A percentile compares a stretch with the other conserved stretches of the same genome.
Conservation (phyloP, 2,329 filamentous ascomycete species). For the Arthrobotrys conoides region DNA sequence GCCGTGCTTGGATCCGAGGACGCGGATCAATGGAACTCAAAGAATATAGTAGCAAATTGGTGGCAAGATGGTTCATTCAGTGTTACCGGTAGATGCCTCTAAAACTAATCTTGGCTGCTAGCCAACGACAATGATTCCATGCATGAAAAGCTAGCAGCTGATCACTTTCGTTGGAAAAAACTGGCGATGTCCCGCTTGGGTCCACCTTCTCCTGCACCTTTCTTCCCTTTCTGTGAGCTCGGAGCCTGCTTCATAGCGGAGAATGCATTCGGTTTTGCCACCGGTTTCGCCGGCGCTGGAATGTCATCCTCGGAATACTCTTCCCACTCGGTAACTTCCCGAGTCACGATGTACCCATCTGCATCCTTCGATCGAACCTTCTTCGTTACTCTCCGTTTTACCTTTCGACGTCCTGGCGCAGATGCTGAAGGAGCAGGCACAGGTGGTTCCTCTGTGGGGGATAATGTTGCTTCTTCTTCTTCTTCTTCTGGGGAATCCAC, state of each 20-base stretch:
- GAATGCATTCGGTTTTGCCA: conserved; percentile 53
- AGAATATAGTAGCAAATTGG: not conserved
- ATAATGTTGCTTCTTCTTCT: conserved; percentile 22
- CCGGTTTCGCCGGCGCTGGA: conserved; percentile 51
- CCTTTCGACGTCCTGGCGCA: conserved; percentile 78
- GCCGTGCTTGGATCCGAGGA: conserved; percentile 1
- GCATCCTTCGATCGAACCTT: conserved; percentile 90
- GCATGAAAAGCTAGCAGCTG: not conserved
- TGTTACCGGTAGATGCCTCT: conserved; percentile 6
- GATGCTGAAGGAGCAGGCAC: conserved; percentile 70
- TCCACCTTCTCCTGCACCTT: conserved; percentile 34
- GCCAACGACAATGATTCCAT: conserved; percentile 10
- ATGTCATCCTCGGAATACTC: conserved; percentile 55
- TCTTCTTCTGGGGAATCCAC: conserved; percentile 33
- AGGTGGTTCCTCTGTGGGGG: conserved; percentile 65
- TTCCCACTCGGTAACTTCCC: conserved; percentile 56
- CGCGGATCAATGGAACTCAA: conserved; percentile 9
- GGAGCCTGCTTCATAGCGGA: conserved; percentile 56
- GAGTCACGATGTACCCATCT: conserved; percentile 80
- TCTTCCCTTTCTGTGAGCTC: conserved; percentile 56
- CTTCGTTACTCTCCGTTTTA: conserved; percentile 84
- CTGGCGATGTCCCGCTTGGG: conserved; percentile 53
- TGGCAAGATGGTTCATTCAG: conserved; percentile 4
- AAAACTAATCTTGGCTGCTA: not conserved
- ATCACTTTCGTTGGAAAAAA: conserved; percentile 55